Conservation (phyloP, 441 rosid genomes). For the Pelargonium fulgidum region DNA sequence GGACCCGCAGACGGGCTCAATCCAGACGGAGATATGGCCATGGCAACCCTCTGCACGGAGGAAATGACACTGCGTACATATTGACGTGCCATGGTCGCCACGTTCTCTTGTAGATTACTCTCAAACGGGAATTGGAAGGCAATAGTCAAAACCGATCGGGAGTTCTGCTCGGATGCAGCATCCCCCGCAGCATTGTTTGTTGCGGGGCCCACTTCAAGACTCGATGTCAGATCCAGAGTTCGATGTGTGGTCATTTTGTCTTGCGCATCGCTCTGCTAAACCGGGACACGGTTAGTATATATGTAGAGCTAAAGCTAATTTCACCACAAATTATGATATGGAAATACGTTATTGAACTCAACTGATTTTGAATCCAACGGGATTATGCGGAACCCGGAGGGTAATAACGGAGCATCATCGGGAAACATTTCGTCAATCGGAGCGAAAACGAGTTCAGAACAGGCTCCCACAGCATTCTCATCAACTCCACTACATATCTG, state of each 20-base stretch:
- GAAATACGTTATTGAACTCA: slow-evolving; percentile 16
- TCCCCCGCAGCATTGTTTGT: slow-evolving; percentile 48
- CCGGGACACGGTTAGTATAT: background rate
- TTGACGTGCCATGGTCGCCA: slow-evolving; percentile 90
- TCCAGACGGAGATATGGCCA: slow-evolving; percentile 88
- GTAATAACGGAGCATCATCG: slow-evolving; percentile 88
- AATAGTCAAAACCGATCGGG: slow-evolving; percentile 85
- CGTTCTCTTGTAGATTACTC: slow-evolving; percentile 76
- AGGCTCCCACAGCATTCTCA: slow-evolving; percentile 81
- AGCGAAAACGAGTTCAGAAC: slow-evolving; percentile 90
- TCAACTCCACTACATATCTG: slow-evolving; percentile 95
- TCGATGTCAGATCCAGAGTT: slow-evolving; percentile 85
- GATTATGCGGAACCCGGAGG: slow-evolving; percentile 93
- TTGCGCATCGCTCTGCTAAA: slow-evolving; percentile 52
- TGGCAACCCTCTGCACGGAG: slow-evolving; percentile 95
- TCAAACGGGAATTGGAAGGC: slow-evolving; percentile 98
- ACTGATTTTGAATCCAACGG: slow-evolving; percentile 86
- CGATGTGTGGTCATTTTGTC: slow-evolving; percentile 50
- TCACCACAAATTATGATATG: background rate
- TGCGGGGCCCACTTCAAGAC: slow-evolving; percentile 78
- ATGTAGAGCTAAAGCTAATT: background rate
- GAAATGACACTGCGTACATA: slow-evolving; percentile 83
- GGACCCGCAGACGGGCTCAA: slow-evolving; percentile 54
- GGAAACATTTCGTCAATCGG: slow-evolving; percentile 97
- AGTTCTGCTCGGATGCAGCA: slow-evolving; percentile 35